A percentile compares a stretch with the other conserved stretches of the same genome.
These are phyloP conservation scores for Scheffersomyces stipitis DNA, from an alignment of 805 yeast species.

Conservation along the genomic window DNA sequence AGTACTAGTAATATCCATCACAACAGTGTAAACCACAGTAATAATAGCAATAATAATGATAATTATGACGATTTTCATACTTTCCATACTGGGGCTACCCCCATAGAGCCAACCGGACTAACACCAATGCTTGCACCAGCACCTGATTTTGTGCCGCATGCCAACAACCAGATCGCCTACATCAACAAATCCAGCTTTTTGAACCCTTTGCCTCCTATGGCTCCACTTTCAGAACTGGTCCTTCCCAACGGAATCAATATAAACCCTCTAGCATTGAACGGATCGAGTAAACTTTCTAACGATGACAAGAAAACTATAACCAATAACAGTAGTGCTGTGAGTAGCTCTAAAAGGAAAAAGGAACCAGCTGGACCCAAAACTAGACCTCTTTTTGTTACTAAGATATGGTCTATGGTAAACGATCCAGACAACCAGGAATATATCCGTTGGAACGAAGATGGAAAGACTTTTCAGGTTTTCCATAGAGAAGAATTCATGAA, in stretches of 20 bases:
- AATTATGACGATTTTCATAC: too few relatives aligned
- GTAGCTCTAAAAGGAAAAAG: slow-evolving; percentile 53
- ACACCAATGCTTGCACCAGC: slow-evolving; percentile 1
- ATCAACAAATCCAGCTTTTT: slow-evolving; percentile 7
- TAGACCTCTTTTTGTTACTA: slow-evolving; percentile 88
- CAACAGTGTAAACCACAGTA: too few relatives aligned
- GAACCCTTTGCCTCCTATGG: slow-evolving; percentile 25
- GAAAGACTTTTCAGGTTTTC: slow-evolving; percentile 78
- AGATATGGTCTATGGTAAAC: slow-evolving; percentile 94
- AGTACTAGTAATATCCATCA: too few relatives aligned
- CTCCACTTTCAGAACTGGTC: slow-evolving; percentile 30
- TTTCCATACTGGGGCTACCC: too few relatives aligned
- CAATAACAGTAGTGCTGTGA: slow-evolving; percentile 89
- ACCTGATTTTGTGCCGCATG: background rate
- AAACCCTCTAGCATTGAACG: slow-evolving; percentile 17
- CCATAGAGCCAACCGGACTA: slow-evolving; percentile 2
- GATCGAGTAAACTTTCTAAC: slow-evolving; percentile 30
- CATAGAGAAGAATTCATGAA: slow-evolving; percentile 86
- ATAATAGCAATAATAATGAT: too few relatives aligned
- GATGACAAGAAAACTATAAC: slow-evolving; percentile 78
- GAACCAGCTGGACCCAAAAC: slow-evolving; percentile 46
- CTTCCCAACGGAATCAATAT: slow-evolving; percentile 21
- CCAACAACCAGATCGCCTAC: background rate
- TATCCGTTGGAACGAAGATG: slow-evolving; percentile 85
- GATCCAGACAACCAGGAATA: slow-evolving; percentile 67